phyloP scores from a whole-genome alignment of 306 rosid genomes.

The Ormosia semicastrata region DNA sequence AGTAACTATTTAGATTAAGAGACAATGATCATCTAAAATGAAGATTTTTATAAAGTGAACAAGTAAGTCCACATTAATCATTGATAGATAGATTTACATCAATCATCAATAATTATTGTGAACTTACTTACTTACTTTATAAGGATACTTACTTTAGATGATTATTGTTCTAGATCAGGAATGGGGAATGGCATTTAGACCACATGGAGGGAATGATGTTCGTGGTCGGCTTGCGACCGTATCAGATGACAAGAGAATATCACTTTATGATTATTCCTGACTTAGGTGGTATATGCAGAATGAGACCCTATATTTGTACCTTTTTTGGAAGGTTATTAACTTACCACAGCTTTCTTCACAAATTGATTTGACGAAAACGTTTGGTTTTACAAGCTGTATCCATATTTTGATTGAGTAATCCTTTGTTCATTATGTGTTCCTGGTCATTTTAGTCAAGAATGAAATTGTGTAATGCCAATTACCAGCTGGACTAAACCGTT shows the following conservation, averaged over 20 bases:
- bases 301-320: background rate
- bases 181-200: conserved; percentile 94
- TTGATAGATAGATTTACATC: too few relatives aligned
- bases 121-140: too few relatives aligned
- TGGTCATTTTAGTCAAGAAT: conserved; percentile 8
- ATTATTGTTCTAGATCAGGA: too few relatives aligned
- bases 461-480: background rate
- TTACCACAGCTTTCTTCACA: conserved; percentile 10
- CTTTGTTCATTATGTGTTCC: background rate
- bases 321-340: conserved; percentile 3
- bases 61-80: too few relatives aligned
- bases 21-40: too few relatives aligned
- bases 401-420: conserved; percentile 10
- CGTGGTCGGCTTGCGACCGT: conserved; percentile 91
- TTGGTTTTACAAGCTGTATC: conserved; percentile 22
- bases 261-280: conserved; percentile 82
- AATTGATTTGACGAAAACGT: conserved; percentile 24
- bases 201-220: conserved; percentile 59
- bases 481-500: background rate
- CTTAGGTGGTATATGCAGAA: background rate
- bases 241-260: conserved; percentile 94
- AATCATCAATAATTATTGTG: too few relatives aligned
- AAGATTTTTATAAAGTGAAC: too few relatives aligned
- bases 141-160: too few relatives aligned
- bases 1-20: conserved; percentile 78